Evolutionary conservation across 441 rosid genomes (phyloP).

Genomic region (Euphorbia schlechtendalii): DNA sequence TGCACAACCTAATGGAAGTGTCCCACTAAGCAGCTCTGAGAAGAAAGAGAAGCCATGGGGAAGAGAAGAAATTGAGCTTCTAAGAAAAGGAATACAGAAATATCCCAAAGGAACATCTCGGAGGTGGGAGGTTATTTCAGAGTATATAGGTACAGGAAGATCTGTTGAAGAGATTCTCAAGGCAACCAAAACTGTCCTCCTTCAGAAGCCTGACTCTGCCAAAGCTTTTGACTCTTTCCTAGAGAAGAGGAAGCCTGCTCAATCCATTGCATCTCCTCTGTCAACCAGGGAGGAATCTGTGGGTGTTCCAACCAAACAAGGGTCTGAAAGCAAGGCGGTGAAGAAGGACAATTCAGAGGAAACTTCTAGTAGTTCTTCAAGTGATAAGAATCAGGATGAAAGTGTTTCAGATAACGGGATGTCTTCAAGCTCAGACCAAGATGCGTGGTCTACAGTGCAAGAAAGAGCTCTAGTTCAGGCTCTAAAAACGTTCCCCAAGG

Average conservation of each 20-base stretch:
- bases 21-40: conserved; percentile 29
- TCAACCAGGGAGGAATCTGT: conserved; percentile 71
- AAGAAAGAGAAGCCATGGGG: conserved; percentile 85
- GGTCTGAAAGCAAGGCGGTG: conserved; percentile 21
- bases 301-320: conserved; percentile 29
- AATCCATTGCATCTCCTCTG: conserved; percentile 73
- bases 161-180: conserved; percentile 89
- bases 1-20: conserved; percentile 37
- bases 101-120: conserved; percentile 91
- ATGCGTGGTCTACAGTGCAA: conserved; percentile 86
- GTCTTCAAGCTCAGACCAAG: conserved; percentile 52
- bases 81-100: conserved; percentile 84
- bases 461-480: conserved; percentile 95
- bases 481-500: conserved; percentile 93
- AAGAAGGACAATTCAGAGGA: conserved; percentile 34
- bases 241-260: conserved; percentile 86
- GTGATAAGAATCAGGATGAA: conserved; percentile 32
- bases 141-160: conserved; percentile 83
- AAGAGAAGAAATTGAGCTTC: conserved; percentile 84
- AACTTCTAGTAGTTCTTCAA: conserved; percentile 27
- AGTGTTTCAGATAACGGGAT: conserved; percentile 28
- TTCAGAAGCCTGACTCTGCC: conserved; percentile 85
- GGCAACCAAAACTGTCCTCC: conserved; percentile 95
- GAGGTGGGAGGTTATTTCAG: conserved; percentile 97
- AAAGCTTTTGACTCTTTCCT: conserved; percentile 96